Percentiles rank a stretch among this genome's conserved stretches.
phyloP scores from a whole-genome alignment of 331 rosid genomes.

The Rosa hybrid region DNA sequence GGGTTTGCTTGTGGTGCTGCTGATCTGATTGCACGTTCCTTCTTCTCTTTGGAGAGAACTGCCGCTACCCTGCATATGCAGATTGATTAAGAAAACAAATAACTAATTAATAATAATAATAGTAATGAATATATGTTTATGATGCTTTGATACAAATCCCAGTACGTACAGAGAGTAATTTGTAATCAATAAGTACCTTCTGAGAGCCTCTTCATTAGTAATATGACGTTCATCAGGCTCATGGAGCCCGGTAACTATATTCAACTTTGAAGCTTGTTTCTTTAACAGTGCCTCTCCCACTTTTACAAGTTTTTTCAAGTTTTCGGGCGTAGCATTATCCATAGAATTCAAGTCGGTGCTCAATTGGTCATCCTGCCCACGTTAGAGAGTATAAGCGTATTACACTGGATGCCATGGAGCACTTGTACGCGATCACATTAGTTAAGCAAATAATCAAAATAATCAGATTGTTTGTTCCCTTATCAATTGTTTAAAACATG shows the following conservation, averaged over 20 bases:
- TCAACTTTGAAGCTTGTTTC: conserved; percentile 18
- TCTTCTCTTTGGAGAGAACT: not conserved
- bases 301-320: conserved; percentile 8
- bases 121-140: not conserved
- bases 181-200: conserved; percentile 3
- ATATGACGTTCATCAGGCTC: not conserved
- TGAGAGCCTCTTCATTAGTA: conserved; percentile 25
- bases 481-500: too few relatives aligned
- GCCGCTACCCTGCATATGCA: not conserved
- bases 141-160: not conserved
- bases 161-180: not conserved
- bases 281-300: conserved; percentile 20
- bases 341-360: not conserved
- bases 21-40: not conserved
- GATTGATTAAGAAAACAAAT: not conserved
- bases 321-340: conserved; percentile 19
- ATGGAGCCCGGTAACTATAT: conserved; percentile 13
- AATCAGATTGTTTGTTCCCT: too few relatives aligned
- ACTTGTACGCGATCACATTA: not conserved
- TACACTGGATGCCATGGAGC: not conserved
- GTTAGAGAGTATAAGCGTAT: not conserved
- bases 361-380: not conserved
- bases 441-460: not conserved
- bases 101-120: not conserved
- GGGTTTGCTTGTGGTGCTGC: not conserved